Conservation (phyloP, 2,329 filamentous ascomycete species). For the Cercospora sp. region DNA sequence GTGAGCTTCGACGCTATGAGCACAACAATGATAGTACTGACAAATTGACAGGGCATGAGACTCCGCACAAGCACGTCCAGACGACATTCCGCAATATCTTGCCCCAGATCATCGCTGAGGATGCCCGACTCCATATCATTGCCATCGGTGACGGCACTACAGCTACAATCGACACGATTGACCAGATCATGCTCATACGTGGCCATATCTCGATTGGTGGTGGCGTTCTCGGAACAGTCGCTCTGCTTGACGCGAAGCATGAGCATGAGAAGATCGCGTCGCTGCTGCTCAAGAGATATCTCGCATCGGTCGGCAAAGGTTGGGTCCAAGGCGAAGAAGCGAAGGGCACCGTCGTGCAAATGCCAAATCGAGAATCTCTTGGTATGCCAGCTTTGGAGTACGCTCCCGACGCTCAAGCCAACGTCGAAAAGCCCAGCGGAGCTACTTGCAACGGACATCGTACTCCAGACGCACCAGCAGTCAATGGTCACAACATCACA, state of each 20-base stretch:
- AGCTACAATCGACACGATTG: slow-evolving; percentile 26
- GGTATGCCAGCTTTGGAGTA: slow-evolving; percentile 4
- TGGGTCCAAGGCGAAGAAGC: slow-evolving; percentile 27
- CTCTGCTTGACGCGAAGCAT: slow-evolving; percentile 27
- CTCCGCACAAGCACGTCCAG: slow-evolving; percentile 61
- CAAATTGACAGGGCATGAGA: slow-evolving; percentile 52
- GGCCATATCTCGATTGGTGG: not conserved
- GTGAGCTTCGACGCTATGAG: slow-evolving; percentile 8
- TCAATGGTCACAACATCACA: not conserved
- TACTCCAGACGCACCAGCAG: not conserved
- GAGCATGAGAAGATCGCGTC: slow-evolving; percentile 16
- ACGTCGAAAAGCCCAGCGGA: not conserved
- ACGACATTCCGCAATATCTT: slow-evolving; percentile 68
- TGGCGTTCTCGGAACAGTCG: slow-evolving; percentile 24
- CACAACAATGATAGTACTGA: slow-evolving; percentile 3
- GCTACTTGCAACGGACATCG: not conserved
- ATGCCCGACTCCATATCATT: slow-evolving; percentile 65
- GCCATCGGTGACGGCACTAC: slow-evolving; percentile 68
- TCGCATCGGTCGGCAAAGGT: slow-evolving; percentile 20
- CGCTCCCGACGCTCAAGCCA: slow-evolving; percentile 2
- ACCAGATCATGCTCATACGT: slow-evolving; percentile 15
- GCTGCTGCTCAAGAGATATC: slow-evolving; percentile 17
- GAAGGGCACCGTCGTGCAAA: slow-evolving; percentile 16
- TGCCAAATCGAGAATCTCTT: slow-evolving; percentile 2
- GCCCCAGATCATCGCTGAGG: slow-evolving; percentile 45